These are phyloP conservation scores for Parathielavia hyrcaniae DNA, from an alignment of 495 filamentous ascomycete species.

Conservation along the genomic window DNA sequence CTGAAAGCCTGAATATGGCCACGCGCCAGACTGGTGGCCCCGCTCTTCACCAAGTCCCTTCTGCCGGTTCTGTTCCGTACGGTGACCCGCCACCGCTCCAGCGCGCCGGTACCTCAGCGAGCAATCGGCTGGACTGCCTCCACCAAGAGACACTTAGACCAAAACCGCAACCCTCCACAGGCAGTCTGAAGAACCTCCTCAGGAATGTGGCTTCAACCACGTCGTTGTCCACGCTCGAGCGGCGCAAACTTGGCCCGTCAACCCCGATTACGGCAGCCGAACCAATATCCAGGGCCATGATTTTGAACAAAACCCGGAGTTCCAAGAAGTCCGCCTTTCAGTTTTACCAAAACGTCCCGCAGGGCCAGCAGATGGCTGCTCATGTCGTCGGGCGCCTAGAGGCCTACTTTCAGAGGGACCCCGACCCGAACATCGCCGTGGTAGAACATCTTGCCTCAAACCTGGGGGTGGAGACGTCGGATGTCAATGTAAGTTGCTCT, in stretches of 20 bases:
- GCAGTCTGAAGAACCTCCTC: slow-evolving; percentile 2
- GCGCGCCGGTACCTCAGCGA: not conserved
- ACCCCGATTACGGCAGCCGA: slow-evolving; percentile 11
- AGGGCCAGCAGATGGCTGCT: slow-evolving; percentile 30
- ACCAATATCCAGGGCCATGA: slow-evolving; percentile 26
- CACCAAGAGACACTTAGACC: not conserved
- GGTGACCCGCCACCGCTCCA: slow-evolving; percentile 4
- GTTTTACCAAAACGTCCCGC: slow-evolving; percentile 23
- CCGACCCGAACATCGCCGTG: slow-evolving; percentile 33
- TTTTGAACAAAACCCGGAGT: slow-evolving; percentile 31
- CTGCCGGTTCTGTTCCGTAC: slow-evolving; percentile 6
- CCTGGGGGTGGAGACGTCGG: slow-evolving; percentile 36
- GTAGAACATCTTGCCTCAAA: slow-evolving; percentile 40
- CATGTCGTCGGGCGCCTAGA: slow-evolving; percentile 40
- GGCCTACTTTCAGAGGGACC: slow-evolving; percentile 39
- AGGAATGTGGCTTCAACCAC: slow-evolving; percentile 18
- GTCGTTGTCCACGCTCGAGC: slow-evolving; percentile 15
- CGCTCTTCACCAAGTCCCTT: slow-evolving; percentile 3
- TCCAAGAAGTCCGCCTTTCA: slow-evolving; percentile 29
- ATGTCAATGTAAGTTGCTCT: slow-evolving; percentile 26
- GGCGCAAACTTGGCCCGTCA: slow-evolving; percentile 14
- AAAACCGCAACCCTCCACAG: slow-evolving; percentile 5
- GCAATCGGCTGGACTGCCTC: not conserved
- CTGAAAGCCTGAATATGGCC: slow-evolving; percentile 13
- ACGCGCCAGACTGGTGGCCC: not conserved